A percentile compares a stretch with the other conserved stretches of the same genome.
phyloP scores from a whole-genome alignment of 352 stramenopile genomes.

The Phytophthora pisi region DNA sequence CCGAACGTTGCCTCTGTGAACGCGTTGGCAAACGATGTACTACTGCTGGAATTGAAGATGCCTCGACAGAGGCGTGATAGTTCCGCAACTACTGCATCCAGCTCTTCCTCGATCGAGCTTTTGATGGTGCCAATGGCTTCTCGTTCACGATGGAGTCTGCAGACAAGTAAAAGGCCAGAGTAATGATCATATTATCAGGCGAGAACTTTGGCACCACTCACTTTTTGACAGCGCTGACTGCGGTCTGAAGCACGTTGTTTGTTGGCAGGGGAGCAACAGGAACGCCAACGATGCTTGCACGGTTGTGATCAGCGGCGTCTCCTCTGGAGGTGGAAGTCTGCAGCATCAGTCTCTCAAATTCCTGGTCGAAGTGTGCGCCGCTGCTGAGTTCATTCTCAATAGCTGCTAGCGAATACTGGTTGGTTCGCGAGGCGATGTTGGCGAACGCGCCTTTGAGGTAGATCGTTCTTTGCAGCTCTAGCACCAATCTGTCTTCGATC shows the following conservation, averaged over 20 bases:
- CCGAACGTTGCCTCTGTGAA: conserved; percentile 82
- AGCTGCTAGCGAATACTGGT: conserved; percentile 70
- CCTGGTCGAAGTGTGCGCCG: conserved; percentile 59
- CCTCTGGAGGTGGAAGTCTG: conserved; percentile 28
- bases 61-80: conserved; percentile 74
- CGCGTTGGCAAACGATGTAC: conserved; percentile 77
- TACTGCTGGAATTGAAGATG: conserved; percentile 78
- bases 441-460: conserved; percentile 76
- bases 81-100: conserved; percentile 62
- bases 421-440: conserved; percentile 59
- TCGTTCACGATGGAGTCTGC: conserved; percentile 73
- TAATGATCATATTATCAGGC: not conserved
- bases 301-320: not conserved
- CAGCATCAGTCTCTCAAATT: conserved; percentile 64
- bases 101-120: conserved; percentile 66
- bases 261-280: conserved; percentile 15
- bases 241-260: conserved; percentile 55
- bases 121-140: conserved; percentile 80
- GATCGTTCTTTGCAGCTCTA: conserved; percentile 71
- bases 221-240: conserved; percentile 74
- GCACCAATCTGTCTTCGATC: conserved; percentile 81
- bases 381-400: conserved; percentile 79
- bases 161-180: conserved; percentile 14
- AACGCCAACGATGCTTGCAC: not conserved
- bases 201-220: conserved; percentile 17